Evolutionary conservation across 2,329 filamentous ascomycete species (phyloP), one percentile per base, ranked within the genome.

Genomic region (Ophiobolus disseminans): DNA sequence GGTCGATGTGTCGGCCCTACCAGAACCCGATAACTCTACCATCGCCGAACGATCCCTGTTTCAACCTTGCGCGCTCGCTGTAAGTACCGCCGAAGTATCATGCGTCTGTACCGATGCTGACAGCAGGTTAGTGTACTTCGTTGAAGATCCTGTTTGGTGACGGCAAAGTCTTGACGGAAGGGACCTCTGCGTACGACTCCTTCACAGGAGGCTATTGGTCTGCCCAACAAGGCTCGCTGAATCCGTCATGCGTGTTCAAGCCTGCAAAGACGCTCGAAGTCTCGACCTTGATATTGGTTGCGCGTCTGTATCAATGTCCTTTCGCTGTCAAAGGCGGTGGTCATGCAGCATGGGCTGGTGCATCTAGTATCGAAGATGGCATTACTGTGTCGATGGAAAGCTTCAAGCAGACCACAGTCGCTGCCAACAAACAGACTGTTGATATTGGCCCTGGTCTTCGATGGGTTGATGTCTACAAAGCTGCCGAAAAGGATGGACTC

Each of bases 291-390:
- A 47, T 69, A 11, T 45, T 66, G 2, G 20, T 68, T 6, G 61
- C 64, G 4, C 55, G 62, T 9, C 39, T 65, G 2, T 60, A 58
- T 7, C 57, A 57, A 39, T 73, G 68, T 35, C 62, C 58, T 72
- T 76, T 77, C 44, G 74, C 75, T 4, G 67, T 79, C 3, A 76
- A 74, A 44, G 70, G 73, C 20, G 60, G 59, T 5, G 62, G 65
- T 2, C 66, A 68, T 45, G 57, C 61, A 37, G 57, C 60, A 2
- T 62, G 60, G 23, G 59, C 59, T 19, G 68, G 66, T 8, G 51
- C 57, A 9, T 69, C 68, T 1, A 70, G 63, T 38, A 70, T 70
- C 20, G 55, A 69, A 8, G 60, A 56, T 22, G 69, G 69, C 11
- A 64, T 72, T 7, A 71, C 67, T 1, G 52, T 71, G 21, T 57